phyloP scores from a whole-genome alignment of 1,284 basidiomycete genomes.

The Tilletia caries region DNA sequence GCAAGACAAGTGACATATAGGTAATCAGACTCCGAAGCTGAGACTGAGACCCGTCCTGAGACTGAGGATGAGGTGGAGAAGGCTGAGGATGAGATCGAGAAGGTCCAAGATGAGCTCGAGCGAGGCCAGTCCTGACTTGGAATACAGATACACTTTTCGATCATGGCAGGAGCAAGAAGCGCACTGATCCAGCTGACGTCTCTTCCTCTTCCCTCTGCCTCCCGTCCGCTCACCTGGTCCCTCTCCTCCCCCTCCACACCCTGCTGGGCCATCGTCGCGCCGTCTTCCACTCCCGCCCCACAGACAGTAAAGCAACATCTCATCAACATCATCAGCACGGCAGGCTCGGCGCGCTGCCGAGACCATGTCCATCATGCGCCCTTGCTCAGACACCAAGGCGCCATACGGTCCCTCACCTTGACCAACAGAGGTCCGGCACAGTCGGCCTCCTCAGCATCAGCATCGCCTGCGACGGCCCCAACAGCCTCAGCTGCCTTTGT shows the following conservation, averaged over 20 bases:
- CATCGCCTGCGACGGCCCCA: background rate
- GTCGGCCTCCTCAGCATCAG: background rate
- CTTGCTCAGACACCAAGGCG: background rate
- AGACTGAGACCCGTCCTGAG: background rate
- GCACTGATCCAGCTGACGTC: background rate
- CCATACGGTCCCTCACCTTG: background rate
- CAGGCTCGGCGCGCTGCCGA: background rate
- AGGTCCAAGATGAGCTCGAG: conserved; percentile 8
- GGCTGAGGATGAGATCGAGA: background rate
- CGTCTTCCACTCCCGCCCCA: background rate
- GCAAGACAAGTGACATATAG: too few relatives aligned
- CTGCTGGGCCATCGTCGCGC: conserved; percentile 6
- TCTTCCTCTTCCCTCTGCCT: conserved; percentile 6
- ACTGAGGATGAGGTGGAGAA: conserved; percentile 3
- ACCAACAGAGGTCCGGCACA: background rate
- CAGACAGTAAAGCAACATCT: background rate
- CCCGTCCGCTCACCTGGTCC: background rate
- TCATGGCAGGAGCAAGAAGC: background rate
- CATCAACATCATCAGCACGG: background rate
- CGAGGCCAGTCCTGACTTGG: background rate
- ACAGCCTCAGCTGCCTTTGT: conserved; percentile 29
- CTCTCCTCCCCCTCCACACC: background rate
- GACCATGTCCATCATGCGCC: background rate
- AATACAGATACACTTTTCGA: background rate
- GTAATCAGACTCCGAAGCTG: too few relatives aligned